These are phyloP conservation scores for Inonotus obliquus DNA, from an alignment of 1,284 basidiomycete genomes.

Conservation along the genomic window DNA sequence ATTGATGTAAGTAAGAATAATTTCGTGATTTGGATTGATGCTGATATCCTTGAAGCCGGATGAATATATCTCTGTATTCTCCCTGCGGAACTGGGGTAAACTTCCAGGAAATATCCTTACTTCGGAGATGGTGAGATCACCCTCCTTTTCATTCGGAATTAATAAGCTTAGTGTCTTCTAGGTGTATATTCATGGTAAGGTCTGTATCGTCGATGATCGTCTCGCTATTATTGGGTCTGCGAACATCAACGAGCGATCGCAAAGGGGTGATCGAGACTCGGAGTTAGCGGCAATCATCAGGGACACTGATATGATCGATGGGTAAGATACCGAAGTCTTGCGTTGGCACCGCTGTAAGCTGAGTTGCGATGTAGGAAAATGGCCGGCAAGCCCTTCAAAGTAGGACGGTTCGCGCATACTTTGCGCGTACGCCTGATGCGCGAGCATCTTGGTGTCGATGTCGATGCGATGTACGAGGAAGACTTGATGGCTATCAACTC, in stretches of 20 bases:
- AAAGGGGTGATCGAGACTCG: conserved; percentile 94
- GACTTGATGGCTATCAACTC: conserved; percentile 60
- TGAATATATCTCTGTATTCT: conserved; percentile 91
- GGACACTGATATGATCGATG: conserved; percentile 95
- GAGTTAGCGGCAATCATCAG: conserved; percentile 90
- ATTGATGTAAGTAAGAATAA: conserved; percentile 64
- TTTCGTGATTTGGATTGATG: conserved; percentile 11
- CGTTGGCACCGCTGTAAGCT: neutral
- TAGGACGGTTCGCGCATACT: conserved; percentile 95
- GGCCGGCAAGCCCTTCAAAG: conserved; percentile 93
- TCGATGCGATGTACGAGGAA: conserved; percentile 84
- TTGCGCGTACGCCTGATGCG: conserved; percentile 93
- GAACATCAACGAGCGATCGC: conserved; percentile 97
- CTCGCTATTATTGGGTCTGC: conserved; percentile 98
- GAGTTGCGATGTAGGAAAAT: conserved; percentile 59
- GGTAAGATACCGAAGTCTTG: conserved; percentile 42
- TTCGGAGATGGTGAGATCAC: conserved; percentile 73
- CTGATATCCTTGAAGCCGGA: conserved; percentile 59
- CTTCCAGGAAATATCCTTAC: conserved; percentile 81
- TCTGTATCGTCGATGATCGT: conserved; percentile 94
- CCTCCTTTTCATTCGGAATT: neutral
- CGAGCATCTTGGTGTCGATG: conserved; percentile 94
- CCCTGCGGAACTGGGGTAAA: conserved; percentile 91
- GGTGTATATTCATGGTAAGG: conserved; percentile 86
- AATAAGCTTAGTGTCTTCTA: conserved; percentile 25